Evolutionary conservation across 495 filamentous ascomycete genomes (phyloP), one percentile per base, ranked within the genome.

Genomic region (Pyrenopolyporus hunteri): DNA sequence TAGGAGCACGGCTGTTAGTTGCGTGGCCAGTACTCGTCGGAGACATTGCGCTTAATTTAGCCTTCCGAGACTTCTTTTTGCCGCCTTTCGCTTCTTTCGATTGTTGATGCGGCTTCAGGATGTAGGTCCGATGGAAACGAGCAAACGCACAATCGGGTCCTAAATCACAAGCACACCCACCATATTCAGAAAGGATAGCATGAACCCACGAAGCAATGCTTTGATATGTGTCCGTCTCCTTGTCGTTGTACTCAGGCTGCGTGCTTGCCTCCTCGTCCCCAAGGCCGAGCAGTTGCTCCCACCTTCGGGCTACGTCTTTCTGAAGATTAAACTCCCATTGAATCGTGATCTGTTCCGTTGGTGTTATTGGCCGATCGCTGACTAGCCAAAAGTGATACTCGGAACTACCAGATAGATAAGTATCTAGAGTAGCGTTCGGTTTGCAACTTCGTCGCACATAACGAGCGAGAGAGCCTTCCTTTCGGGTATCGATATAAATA

Each of bases 381-480:
- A 95, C 82, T 55, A 95, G 85, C 80, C 93, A 97, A 73, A 97
- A 94, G 68, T 90, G 89, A 74, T 90, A 95, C 67, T 92, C 86
- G 0, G 82, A 81, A 10, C 82, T 81, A 36, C 88, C 86, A 2
- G 87, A 88, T 33, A 97, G 83, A 59, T 89, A 87, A 0, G 91
- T 93, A 54, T 90, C 91, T 73, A 98, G 80, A 5, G 75, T 76
- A 17, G 92, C 80, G 66, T 97, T 98, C 1, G 94, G 89, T 44
- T 80, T 84, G 73, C 94, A 98, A 66, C 94, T 97, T 43, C 93
- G 83, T 29, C 94, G 84, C 14, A 92, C 83, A 69, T 92, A 97
- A 23, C 94, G 88, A 42, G 92, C 85, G 11, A 84, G 77, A 11
- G 89, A 95, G 10, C 93, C 94, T 76, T 93, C 90, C 56, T 80